Base-by-base conservation (phyloP, 805 yeast genomes). In the Metschnikowia continentalis region DNA sequence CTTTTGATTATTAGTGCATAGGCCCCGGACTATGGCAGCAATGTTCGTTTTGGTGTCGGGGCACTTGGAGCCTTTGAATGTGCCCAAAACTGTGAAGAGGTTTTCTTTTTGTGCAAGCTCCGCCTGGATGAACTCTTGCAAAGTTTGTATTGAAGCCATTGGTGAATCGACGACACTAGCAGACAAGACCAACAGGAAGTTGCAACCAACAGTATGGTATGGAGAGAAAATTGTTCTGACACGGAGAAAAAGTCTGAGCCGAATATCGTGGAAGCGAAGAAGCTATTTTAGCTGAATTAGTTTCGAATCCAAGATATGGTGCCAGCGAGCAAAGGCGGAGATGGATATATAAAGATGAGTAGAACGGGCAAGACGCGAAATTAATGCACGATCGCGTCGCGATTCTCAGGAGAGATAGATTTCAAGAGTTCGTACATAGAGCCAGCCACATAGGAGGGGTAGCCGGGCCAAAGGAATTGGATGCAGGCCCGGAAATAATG, bases 1-100 rank as follows among this genome's bases (percentile, higher is more conserved):
- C 50, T 63, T 64, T 30, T 62, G 49, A 58, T 72, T 73, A 50
- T 67, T 68, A 35, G 78, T 74, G 59, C 68, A 68, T 37, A 73
- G 59, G 1, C 77, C 78, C 42, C 78, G 59, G 5, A 69, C 63
- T 17, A 73, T 54, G 13, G 75, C 59, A 3, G 70, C 62, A 10
- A 70, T 44, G 17, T 33, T 47, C 38, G 69, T 62, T 32, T 62
- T 53, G 3, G 44, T 13, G 8, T 53, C 58, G 15, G 66, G 47
- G 13, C 63, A 54, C 42, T 60, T 62, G 26, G 67, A 49, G 23
- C 76, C 74, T 42, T 66, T 68, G 41, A 69, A 59, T 19, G 61
- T 46, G 7, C 70, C 72, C 44, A 73, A 57, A 37, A 73, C 64
- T 46, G 67, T 69, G 33, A 71, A 67, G 49, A 73, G 66, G 53